A percentile compares a stretch with the other conserved stretches of the same genome.
phyloP scores from a whole-genome alignment of 164 flowering plant species.

The Chloranthus sessilifolius region DNA sequence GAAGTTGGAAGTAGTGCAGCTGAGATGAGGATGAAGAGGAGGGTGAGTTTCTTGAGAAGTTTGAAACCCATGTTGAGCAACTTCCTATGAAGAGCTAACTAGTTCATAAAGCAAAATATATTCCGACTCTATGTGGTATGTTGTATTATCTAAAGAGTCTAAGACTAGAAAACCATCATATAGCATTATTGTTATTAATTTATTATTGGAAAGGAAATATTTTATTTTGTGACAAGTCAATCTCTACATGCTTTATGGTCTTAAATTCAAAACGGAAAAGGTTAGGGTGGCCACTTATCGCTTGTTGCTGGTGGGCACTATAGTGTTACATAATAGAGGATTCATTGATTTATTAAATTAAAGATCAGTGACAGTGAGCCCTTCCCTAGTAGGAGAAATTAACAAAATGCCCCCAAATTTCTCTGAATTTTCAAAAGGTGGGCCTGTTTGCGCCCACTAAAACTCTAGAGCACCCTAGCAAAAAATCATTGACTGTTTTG shows the following conservation, averaged over 20 bases:
- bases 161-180: not conserved
- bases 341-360: no score
- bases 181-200: not conserved
- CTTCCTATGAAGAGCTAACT: not conserved
- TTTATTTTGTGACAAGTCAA: slow-evolving; percentile 9
- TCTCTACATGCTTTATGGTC: slow-evolving; percentile 21
- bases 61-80: slow-evolving; percentile 29
- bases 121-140: no score
- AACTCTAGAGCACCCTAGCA: no score
- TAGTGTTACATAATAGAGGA: no score
- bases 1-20: slow-evolving; percentile 47
- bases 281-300: slow-evolving; percentile 44
- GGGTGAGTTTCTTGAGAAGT: slow-evolving; percentile 29
- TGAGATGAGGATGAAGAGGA: slow-evolving; percentile 49
- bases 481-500: no score
- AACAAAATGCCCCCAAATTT: no score
- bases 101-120: no score
- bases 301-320: slow-evolving; percentile 53
- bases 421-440: no score
- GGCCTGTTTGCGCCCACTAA: no score
- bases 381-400: no score
- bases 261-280: slow-evolving; percentile 40
- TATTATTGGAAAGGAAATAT: not conserved
- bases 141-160: slow-evolving; percentile 7
- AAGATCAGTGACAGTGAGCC: no score